Evolutionary conservation across 2,329 filamentous ascomycete species (phyloP), one percentile per base, ranked within the genome.

Genomic region (Monilinia polystroma): DNA sequence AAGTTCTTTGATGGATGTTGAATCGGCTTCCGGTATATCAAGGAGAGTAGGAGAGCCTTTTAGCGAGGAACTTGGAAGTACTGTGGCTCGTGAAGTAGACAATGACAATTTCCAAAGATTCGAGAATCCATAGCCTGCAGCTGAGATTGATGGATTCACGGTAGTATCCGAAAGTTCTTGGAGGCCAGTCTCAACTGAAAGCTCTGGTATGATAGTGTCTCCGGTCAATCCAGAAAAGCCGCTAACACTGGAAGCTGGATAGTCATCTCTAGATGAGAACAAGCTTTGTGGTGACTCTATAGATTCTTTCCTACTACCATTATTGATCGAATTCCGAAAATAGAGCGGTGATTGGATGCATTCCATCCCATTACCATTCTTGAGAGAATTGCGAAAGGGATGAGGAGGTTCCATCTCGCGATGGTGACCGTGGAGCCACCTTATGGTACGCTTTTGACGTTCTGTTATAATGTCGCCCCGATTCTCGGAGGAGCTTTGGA

Each of bases 291-390:
- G 26, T 32, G 43, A n/a, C n/a, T 14, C 18, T 5, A 20, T 12
- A n/a, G 2, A n/a, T 59, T 59, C 56, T 14, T 47, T 59, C 20
- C 26, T n/a, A n/a, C 26, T 59, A 7, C 56, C 56, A 35, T 35
- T 35, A 35, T 35, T 35, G 32, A 35, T 35, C 32, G 32, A 35
- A 35, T 35, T 5, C 4, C 32, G 32, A 35, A 8, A 7, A 35
- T 1, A 35, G 7, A 3, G 32, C 32, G 32, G 32, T 35, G 32
- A 7, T 35, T 35, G 32, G 32, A 35, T 35, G 32, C 32, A 35
- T 35, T 35, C 32, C 32, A 35, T 35, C 5, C 5, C 32, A 35
- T 35, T 35, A 35, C 32, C 32, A 7, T 54, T 35, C 16, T 20
- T 35, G 16, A 54, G 16, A 23, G 55, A 58, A 58, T 43, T 38